Evolutionary conservation across 1,284 basidiomycete genomes (phyloP).

Genomic region (Moniliella sp.): DNA sequence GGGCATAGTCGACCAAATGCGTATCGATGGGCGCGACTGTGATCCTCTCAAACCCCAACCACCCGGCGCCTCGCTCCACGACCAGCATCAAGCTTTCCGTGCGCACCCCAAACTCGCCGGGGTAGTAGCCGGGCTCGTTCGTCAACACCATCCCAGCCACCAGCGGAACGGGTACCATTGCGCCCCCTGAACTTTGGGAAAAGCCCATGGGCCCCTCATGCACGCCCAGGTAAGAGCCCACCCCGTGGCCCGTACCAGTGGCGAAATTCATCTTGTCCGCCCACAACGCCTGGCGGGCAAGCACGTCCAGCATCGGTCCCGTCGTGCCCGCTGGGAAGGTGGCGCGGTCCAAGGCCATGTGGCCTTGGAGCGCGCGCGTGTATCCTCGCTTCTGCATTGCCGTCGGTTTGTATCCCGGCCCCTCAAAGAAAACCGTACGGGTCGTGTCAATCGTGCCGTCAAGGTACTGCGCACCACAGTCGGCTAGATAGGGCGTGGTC

Average conservation of each 20-base stretch:
- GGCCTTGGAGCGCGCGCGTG: constrained; percentile 81
- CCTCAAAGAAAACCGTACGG: constrained; percentile 62
- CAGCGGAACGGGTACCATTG: constrained; percentile 4
- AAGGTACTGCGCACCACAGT: constrained; percentile 69
- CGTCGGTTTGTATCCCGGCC: constrained; percentile 54
- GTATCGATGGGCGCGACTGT: neutral
- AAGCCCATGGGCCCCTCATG: constrained; percentile 32
- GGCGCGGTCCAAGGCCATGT: constrained; percentile 68
- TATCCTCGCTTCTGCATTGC: constrained; percentile 65
- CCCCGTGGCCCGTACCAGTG: constrained; percentile 1
- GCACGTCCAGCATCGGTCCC: constrained; percentile 54
- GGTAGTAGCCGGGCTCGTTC: constrained; percentile 70
- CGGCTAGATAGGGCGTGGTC: constrained; percentile 56
- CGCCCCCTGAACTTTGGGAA: constrained; percentile 21
- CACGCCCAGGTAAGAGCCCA: constrained; percentile 9
- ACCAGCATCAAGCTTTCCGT: constrained; percentile 49
- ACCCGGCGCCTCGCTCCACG: neutral
- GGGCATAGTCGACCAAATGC: neutral
- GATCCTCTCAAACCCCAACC: neutral
- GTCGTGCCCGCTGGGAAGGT: constrained; percentile 73
- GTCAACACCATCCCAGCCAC: constrained; percentile 28
- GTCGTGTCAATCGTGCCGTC: constrained; percentile 92
- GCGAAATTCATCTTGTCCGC: constrained; percentile 47
- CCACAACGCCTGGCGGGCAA: constrained; percentile 68
- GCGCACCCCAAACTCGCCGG: constrained; percentile 74